Evolutionary conservation across 2,329 filamentous ascomycete genomes (phyloP).

Genomic region (Aspergillus novofumigatus): DNA sequence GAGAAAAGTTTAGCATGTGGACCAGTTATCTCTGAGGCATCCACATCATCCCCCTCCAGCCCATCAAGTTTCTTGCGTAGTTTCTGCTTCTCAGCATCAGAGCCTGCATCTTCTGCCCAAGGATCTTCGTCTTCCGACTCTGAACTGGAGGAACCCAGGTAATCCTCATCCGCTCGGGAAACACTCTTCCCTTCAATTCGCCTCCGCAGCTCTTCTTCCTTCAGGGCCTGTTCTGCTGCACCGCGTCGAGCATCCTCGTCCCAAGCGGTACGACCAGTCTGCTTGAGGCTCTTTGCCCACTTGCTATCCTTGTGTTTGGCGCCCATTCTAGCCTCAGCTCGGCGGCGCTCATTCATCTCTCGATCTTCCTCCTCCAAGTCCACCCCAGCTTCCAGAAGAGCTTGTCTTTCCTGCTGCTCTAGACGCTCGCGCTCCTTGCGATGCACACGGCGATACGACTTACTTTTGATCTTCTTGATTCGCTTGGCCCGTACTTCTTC

Average conservation of each 20-base stretch:
- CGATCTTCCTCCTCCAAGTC: constrained; percentile 61
- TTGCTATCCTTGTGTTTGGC: constrained; percentile 83
- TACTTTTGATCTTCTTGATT: constrained; percentile 99
- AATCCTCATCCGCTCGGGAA: constrained; percentile 58
- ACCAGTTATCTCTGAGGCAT: constrained; percentile 32
- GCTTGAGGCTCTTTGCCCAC: constrained; percentile 82
- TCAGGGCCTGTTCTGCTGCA: constrained; percentile 73
- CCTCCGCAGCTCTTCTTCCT: constrained; percentile 75
- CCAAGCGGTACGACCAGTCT: constrained; percentile 76
- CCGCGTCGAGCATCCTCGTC: constrained; percentile 79
- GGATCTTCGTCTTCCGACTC: constrained; percentile 59
- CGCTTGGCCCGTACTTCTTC: constrained; percentile 86
- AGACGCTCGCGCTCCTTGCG: constrained; percentile 67
- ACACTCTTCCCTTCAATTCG: constrained; percentile 71
- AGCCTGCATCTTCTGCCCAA: constrained; percentile 52
- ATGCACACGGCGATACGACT: constrained; percentile 87
- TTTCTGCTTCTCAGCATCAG: constrained; percentile 34
- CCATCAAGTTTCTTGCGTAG: constrained; percentile 41
- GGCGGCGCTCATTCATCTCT: constrained; percentile 64
- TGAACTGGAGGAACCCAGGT: constrained; percentile 50
- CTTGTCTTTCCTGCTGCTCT: constrained; percentile 54
- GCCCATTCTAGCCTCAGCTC: constrained; percentile 81
- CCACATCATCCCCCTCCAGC: constrained; percentile 47
- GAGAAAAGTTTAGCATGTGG: constrained; percentile 66
- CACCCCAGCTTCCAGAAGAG: constrained; percentile 55